Base-by-base conservation (phyloP, 2,329 filamentous ascomycete genomes). In the Chrysosporium queenslandicum region DNA sequence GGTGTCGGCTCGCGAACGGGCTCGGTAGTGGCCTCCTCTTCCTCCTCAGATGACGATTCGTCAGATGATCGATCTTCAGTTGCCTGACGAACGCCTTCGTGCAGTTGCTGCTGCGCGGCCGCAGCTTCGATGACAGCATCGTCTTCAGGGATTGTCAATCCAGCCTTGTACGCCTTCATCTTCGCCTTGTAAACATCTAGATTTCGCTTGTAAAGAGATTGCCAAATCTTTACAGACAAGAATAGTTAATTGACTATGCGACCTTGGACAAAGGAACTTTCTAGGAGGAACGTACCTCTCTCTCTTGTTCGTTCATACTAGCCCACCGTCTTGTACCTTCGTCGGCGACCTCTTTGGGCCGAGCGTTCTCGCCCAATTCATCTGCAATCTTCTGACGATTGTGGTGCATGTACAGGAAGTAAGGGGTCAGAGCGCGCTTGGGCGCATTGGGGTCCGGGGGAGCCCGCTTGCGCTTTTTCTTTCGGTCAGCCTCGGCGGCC, bases 361-460 rank as follows among this genome's bases (percentile, higher is more conserved):
- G 84, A 6, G 83, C 82, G 55, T 81, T 77, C n/a, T 80, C 66
- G 20, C 85, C 86, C 9, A 94, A 78, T 61, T 94, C 88, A 30
- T 76, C 77, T 53, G 86, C 84, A 60, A 97, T 92, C 66, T 87
- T 84, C 48, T 83, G 79, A 46, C 92, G 86, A 58, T 88, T 88
- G 58, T 86, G 84, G 68, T 94, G 86, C 77, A 94, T 88, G 75
- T 89, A 97, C 56, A 96, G 75, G 76, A 97, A 95, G 75, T 94
- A 96, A 2, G 91, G 89, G 4, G 91, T 97, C 64, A 96, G 71
- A 7, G 91, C 90, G 47, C 90, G 83, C 80, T 96, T 97, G 55
- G 91, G 91, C 5, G 90, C 90, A 68, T 95, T 94, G 60, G 90
- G 90, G 68, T 97, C 91, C 64, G 86, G 83, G 39, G 82, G 82